Conservation (phyloP, 805 yeast species). For the Spathaspora arborariae region DNA sequence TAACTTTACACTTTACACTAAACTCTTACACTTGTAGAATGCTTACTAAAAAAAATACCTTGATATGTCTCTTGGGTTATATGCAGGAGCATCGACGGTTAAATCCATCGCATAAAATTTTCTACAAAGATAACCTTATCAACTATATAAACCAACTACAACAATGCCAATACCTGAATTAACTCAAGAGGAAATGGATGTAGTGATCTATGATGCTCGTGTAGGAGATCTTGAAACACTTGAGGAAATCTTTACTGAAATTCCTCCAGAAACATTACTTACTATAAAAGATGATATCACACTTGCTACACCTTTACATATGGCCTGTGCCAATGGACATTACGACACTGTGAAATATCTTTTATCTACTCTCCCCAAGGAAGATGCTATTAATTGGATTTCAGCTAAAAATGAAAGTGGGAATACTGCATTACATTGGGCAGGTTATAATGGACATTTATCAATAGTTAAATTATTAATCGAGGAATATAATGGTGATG, state of each 20-base stretch:
- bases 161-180: conserved; percentile 21
- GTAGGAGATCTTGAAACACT: conserved; percentile 81
- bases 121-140: not conserved
- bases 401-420: conserved; percentile 65
- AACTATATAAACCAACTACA: not conserved
- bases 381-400: conserved; percentile 37
- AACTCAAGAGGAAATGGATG: conserved; percentile 76
- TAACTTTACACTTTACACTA: conserved; percentile 4
- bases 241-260: conserved; percentile 59
- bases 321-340: conserved; percentile 97
- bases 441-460: conserved; percentile 81
- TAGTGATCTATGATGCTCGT: conserved; percentile 79
- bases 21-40: not conserved
- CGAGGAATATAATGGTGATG: conserved; percentile 75
- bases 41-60: not conserved
- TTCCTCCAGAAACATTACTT: conserved; percentile 36
- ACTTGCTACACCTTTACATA: conserved; percentile 77
- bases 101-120: not conserved
- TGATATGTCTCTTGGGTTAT: not conserved
- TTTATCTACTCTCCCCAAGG: conserved; percentile 43
- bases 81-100: not conserved
- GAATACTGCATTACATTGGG: conserved; percentile 97
- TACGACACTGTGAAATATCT: conserved; percentile 60
- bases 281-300: conserved; percentile 61
- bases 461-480: conserved; percentile 66